Percentiles rank a stretch among this genome's conserved stretches.
phyloP scores from a whole-genome alignment of 140 eudicot genomes.

The Erigeron philadelphicus region DNA sequence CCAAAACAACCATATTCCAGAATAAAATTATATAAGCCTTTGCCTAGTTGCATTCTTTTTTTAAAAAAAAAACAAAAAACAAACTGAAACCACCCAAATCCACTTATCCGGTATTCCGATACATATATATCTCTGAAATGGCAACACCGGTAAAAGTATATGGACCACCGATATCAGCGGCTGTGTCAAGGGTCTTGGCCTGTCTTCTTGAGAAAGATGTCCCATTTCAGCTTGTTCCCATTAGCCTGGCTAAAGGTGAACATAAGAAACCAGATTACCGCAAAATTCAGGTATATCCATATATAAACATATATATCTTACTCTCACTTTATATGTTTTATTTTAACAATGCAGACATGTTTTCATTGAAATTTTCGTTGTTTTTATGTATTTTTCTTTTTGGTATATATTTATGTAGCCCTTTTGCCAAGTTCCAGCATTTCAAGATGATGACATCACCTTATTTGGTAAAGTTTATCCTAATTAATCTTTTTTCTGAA shows the following conservation, averaged over 20 bases:
- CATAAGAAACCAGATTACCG: constrained; percentile 61
- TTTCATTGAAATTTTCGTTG: no score
- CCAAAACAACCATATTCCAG: not conserved
- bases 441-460: constrained; percentile 59
- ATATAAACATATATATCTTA: no score
- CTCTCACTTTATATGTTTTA: not conserved
- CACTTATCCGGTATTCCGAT: constrained; percentile 21
- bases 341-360: no score
- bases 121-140: constrained; percentile 30
- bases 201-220: constrained; percentile 59
- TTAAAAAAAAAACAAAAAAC: no score
- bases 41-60: not conserved
- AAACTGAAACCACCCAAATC: constrained; percentile 3
- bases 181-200: constrained; percentile 65
- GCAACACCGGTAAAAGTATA: constrained; percentile 66
- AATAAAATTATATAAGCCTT: not conserved
- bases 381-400: no score
- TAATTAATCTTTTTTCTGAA: not conserved
- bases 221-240: constrained; percentile 51
- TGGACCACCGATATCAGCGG: constrained; percentile 66
- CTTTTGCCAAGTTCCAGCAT: constrained; percentile 81
- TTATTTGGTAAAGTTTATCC: constrained; percentile 42
- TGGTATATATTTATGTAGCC: constrained; percentile 59
- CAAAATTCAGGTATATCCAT: constrained; percentile 52
- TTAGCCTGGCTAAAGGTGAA: constrained; percentile 61